phyloP scores from a whole-genome alignment of 495 filamentous ascomycete species.

The Aspergillus nidulans region DNA sequence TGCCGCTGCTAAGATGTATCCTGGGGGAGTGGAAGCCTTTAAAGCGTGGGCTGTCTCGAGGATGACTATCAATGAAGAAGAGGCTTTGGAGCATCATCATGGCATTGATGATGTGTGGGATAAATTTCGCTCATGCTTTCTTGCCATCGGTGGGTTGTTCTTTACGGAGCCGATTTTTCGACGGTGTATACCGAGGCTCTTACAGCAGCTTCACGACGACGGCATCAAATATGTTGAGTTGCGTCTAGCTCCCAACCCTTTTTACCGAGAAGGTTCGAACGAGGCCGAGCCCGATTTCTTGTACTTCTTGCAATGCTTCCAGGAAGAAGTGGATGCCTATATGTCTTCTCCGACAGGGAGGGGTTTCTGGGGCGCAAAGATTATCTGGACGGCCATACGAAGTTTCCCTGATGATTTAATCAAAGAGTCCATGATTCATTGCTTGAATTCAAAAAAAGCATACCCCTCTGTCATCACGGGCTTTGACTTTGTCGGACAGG shows the following conservation, averaged over 20 bases:
- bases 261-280: constrained; percentile 2
- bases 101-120: constrained; percentile 12
- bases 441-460: neutral
- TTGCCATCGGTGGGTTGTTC: constrained; percentile 8
- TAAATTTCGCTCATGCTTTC: constrained; percentile 11
- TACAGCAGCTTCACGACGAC: constrained; percentile 12
- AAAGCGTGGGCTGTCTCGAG: constrained; percentile 8
- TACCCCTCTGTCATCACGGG: constrained; percentile 11
- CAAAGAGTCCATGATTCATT: constrained; percentile 4
- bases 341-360: constrained; percentile 4
- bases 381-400: constrained; percentile 14
- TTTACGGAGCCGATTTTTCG: constrained; percentile 12
- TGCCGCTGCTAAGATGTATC: neutral
- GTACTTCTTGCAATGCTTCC: constrained; percentile 13
- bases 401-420: neutral
- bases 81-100: constrained; percentile 13
- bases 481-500: constrained; percentile 16
- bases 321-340: constrained; percentile 10
- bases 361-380: constrained; percentile 12
- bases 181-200: constrained; percentile 9
- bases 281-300: neutral
- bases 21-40: constrained; percentile 4
- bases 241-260: constrained; percentile 5
- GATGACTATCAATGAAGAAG: constrained; percentile 14
- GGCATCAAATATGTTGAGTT: constrained; percentile 14